These are phyloP conservation scores for Boletus rubescentipes DNA, from an alignment of 768 basidiomycete genomes.

Conservation along the genomic window DNA sequence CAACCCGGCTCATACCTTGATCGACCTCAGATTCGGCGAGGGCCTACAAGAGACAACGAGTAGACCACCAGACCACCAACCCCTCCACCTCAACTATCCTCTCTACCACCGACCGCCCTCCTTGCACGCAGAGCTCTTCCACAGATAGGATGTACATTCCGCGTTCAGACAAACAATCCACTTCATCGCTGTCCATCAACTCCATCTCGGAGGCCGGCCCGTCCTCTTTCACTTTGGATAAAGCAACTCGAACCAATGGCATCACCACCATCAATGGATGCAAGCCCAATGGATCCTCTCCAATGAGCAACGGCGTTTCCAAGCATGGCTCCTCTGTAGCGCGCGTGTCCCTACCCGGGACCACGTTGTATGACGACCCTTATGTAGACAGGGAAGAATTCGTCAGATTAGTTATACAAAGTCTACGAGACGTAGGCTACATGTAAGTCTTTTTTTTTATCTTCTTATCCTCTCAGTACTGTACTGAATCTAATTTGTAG, in stretches of 20 bases:
- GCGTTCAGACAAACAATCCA: constrained; percentile 49
- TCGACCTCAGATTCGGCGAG: constrained; percentile 45
- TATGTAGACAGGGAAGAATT: constrained; percentile 87
- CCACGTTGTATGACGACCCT: constrained; percentile 75
- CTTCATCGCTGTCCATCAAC: constrained; percentile 45
- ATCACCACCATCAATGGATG: constrained; percentile 45
- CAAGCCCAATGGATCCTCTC: constrained; percentile 37
- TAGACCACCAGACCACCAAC: constrained; percentile 40
- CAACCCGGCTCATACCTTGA: neutral
- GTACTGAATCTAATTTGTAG: constrained; percentile 41
- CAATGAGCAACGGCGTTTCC: constrained; percentile 47
- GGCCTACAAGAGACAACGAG: constrained; percentile 72
- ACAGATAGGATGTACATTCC: constrained; percentile 51
- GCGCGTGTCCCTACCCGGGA: constrained; percentile 68
- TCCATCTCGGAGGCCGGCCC: constrained; percentile 50
- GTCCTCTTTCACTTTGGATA: constrained; percentile 43
- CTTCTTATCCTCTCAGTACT: constrained; percentile 3
- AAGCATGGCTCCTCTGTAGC: constrained; percentile 52
- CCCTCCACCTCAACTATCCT: constrained; percentile 34
- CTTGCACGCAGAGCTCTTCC: constrained; percentile 28
- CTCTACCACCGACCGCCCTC: constrained; percentile 20
- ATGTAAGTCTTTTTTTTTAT: constrained; percentile 42
- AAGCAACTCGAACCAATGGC: constrained; percentile 31
- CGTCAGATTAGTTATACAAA: constrained; percentile 85
- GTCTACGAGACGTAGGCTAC: constrained; percentile 84